Percentiles rank a stretch among this genome's conserved stretches.
phyloP scores from a whole-genome alignment of 1,139 yeast genomes.

The Torulaspora pretoriensis region DNA sequence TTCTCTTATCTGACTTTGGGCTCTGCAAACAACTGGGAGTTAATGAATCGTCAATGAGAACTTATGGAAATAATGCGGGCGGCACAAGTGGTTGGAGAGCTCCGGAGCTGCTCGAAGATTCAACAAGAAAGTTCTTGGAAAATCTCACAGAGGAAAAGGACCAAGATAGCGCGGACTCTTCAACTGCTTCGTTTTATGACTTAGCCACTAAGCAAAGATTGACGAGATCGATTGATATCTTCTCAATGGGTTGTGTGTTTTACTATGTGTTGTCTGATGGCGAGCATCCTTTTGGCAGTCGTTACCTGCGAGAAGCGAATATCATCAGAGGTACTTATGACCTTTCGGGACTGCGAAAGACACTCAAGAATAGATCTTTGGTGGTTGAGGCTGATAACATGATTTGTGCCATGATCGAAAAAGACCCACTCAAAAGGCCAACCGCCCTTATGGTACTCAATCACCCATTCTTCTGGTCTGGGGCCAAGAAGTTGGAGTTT shows the following conservation, averaged over 20 bases:
- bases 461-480: slow-evolving; percentile 88
- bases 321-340: slow-evolving; percentile 70
- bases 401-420: slow-evolving; percentile 64
- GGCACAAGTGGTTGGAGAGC: slow-evolving; percentile 99
- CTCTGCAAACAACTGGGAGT: slow-evolving; percentile 85
- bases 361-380: slow-evolving; percentile 27
- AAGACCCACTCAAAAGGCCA: slow-evolving; percentile 70
- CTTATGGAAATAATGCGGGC: slow-evolving; percentile 88
- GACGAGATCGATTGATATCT: slow-evolving; percentile 89
- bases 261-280: slow-evolving; percentile 83
- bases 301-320: slow-evolving; percentile 82
- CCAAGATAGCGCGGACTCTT: slow-evolving; percentile 2
- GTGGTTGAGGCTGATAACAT: slow-evolving; percentile 67
- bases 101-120: slow-evolving; percentile 70
- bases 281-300: slow-evolving; percentile 90
- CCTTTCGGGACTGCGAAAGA: slow-evolving; percentile 42
- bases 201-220: slow-evolving; percentile 52
- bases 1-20: slow-evolving; percentile 92
- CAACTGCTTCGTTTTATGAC: slow-evolving; percentile 35
- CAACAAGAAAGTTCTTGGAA: slow-evolving; percentile 20
- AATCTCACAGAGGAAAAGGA: slow-evolving; percentile 15
- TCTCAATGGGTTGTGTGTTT: slow-evolving; percentile 91
- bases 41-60: slow-evolving; percentile 89
- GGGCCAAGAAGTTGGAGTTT: slow-evolving; percentile 73
- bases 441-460: slow-evolving; percentile 60